phyloP scores from a whole-genome alignment of 73 alveolate genomes.

The Paramecium caudatum region DNA sequence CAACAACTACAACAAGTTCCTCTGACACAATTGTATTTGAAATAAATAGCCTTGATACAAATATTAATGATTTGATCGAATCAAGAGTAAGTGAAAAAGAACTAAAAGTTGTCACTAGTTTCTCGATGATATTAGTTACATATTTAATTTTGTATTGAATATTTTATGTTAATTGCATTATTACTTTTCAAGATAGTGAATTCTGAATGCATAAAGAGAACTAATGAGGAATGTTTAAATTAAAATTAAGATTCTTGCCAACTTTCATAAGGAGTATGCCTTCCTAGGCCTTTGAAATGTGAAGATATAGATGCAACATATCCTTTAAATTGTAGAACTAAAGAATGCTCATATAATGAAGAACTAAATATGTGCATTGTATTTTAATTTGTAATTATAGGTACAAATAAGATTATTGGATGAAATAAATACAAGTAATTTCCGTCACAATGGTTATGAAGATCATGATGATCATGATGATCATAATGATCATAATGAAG shows the following conservation, averaged over 20 bases:
- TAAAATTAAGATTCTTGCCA: not conserved
- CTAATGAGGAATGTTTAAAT: not conserved
- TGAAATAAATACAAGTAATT: no score
- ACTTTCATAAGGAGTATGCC: not conserved
- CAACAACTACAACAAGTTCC: no score
- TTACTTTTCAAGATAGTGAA: not conserved
- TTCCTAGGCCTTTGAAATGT: not conserved
- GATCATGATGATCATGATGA: no score
- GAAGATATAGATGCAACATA: constrained; percentile 5
- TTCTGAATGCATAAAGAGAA: not conserved
- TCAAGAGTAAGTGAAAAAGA: not conserved
- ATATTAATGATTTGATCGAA: not conserved
- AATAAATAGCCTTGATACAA: not conserved
- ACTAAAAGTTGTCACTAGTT: not conserved
- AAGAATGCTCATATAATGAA: not conserved
- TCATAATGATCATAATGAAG: no score
- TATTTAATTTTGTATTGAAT: not conserved
- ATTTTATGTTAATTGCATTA: not conserved
- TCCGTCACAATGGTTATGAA: no score
- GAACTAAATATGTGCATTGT: not conserved
- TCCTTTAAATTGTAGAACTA: constrained; percentile 25
- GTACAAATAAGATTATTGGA: no score
- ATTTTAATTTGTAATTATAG: not conserved
- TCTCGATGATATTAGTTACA: no score
- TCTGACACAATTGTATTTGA: not conserved